A percentile compares a stretch with the other conserved stretches of the same genome.
Conservation (phyloP, 1,284 basidiomycete species). For the Cryptococcus sp. region DNA sequence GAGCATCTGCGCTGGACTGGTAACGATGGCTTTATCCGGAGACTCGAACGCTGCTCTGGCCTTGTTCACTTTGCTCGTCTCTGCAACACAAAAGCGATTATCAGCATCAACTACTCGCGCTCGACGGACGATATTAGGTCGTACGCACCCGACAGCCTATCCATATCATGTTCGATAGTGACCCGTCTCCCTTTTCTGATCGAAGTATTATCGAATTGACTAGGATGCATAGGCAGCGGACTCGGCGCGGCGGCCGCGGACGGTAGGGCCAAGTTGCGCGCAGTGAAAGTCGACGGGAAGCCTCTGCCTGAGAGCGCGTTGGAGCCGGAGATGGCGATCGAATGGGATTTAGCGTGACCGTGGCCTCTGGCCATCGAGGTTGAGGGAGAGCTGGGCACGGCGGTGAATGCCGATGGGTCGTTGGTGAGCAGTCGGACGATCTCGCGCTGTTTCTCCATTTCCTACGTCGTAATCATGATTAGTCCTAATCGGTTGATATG, state of each 20-base stretch:
- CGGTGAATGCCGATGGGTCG: constrained; percentile 11
- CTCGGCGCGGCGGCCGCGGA: constrained; percentile 19
- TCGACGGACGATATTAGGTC: not conserved
- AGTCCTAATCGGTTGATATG: not conserved
- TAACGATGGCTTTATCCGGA: constrained; percentile 11
- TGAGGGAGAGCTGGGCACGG: constrained; percentile 3
- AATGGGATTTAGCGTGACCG: constrained; percentile 25
- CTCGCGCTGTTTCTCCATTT: constrained; percentile 48
- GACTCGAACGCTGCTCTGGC: constrained; percentile 35
- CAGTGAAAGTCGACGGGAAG: constrained; percentile 39
- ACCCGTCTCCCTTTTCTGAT: constrained; percentile 41
- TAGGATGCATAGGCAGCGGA: constrained; percentile 48
- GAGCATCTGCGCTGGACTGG: not conserved
- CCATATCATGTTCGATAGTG: constrained; percentile 53
- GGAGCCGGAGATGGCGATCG: constrained; percentile 11
- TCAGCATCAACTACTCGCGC: not conserved
- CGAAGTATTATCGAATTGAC: constrained; percentile 35
- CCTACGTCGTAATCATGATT: constrained; percentile 13
- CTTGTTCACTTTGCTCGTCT: constrained; percentile 35
- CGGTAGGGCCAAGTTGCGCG: constrained; percentile 41
- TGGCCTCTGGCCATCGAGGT: constrained; percentile 6
- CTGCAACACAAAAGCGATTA: constrained; percentile 12
- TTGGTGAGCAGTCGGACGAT: constrained; percentile 43
- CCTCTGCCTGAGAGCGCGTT: constrained; percentile 15
- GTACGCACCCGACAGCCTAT: constrained; percentile 43